Conservation (phyloP, 179 eudicot genomes). For the Vitellaria paradoxa region DNA sequence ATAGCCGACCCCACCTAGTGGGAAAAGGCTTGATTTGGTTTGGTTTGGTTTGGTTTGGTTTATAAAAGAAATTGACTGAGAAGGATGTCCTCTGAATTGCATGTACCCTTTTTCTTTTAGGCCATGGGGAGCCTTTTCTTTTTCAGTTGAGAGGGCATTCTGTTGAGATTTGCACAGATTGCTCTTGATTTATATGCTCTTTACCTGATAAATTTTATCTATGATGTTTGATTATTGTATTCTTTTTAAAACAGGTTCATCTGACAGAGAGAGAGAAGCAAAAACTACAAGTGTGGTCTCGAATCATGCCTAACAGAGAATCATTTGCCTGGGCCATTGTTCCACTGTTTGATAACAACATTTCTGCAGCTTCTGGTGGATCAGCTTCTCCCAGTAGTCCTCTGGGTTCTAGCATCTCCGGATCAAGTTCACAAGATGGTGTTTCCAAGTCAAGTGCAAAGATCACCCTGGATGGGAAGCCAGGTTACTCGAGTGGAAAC, state of each 20-base stretch:
- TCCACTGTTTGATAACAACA: constrained; percentile 83
- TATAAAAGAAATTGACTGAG: neutral
- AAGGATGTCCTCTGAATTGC: neutral
- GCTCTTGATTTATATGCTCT: neutral
- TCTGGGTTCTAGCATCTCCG: constrained; percentile 68
- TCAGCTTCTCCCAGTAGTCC: constrained; percentile 97
- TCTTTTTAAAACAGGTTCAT: constrained; percentile 58
- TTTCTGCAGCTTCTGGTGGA: constrained; percentile 72
- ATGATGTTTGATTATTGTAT: neutral
- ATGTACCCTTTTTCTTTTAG: no score
- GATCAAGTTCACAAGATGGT: constrained; percentile 77
- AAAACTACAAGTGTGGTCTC: constrained; percentile 97
- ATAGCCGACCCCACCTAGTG: no score
- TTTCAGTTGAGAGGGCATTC: no score
- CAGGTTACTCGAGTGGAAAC: constrained; percentile 77
- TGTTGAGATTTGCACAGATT: neutral
- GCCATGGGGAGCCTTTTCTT: no score
- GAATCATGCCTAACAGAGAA: constrained; percentile 96
- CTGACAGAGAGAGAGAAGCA: constrained; percentile 97
- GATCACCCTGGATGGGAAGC: constrained; percentile 83
- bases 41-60: no score
- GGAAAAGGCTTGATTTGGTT: no score
- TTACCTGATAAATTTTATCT: neutral
- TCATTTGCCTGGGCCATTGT: constrained; percentile 97
- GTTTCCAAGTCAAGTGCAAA: constrained; percentile 67